These are phyloP conservation scores for Mimosa bimucronata DNA, from an alignment of 306 rosid genomes.

Conservation along the genomic window DNA sequence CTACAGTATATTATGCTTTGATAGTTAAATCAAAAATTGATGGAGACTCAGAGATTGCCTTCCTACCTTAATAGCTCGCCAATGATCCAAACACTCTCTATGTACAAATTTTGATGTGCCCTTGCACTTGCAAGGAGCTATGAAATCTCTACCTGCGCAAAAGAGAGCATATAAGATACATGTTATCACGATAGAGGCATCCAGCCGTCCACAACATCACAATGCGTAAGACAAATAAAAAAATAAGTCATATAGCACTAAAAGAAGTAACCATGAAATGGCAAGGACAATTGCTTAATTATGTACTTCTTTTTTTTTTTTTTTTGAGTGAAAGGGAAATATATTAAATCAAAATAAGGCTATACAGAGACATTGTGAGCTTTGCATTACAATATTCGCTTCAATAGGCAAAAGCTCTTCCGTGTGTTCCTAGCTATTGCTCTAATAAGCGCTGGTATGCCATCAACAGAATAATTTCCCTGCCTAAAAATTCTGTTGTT, in stretches of 20 bases:
- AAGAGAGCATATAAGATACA: not conserved
- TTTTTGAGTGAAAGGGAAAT: no score
- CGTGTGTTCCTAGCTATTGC: no score
- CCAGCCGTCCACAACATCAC: not conserved
- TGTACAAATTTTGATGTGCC: slow-evolving; percentile 96
- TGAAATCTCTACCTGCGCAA: slow-evolving; percentile 86
- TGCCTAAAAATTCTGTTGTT: no score
- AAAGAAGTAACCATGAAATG: not conserved
- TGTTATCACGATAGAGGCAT: not conserved
- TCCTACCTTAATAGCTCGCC: slow-evolving; percentile 94
- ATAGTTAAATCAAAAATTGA: not conserved
- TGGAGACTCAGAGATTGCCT: not conserved
- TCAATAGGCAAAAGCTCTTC: no score
- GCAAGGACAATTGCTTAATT: not conserved
- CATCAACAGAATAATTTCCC: no score
- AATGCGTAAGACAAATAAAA: not conserved
- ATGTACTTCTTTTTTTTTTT: no score
- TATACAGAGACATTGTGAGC: no score
- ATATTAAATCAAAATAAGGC: no score
- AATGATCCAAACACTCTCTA: slow-evolving; percentile 96
- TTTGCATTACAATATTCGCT: no score
- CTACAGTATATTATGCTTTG: not conserved
- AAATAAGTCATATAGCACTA: not conserved
- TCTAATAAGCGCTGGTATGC: no score
- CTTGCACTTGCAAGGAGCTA: slow-evolving; percentile 97